Base-by-base conservation (phyloP, 2,329 filamentous ascomycete genomes). In the Penicillium nordicum region DNA sequence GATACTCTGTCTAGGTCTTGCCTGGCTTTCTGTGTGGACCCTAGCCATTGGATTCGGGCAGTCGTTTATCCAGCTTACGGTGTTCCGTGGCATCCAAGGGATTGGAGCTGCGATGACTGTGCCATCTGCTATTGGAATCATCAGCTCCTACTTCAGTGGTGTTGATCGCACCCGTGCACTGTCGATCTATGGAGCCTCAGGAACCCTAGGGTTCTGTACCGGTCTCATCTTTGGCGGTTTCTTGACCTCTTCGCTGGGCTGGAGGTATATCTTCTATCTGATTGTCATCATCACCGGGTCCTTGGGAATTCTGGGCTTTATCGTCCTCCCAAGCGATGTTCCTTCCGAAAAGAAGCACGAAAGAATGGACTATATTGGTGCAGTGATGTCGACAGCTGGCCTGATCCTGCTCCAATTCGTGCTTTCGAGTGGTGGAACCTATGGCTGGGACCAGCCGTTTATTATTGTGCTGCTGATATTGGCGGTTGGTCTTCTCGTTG, bases 41-140 rank as follows among this genome's bases (percentile, higher is more conserved):
- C 40, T 74, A 23, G 70, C 67, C 6, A 72, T 72, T 44, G 72
- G 73, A 11, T 74, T 79, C 40, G 72, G 76, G 0, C 68, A 70
- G 8, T 76, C 75, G 0, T 80, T 79, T 29, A 74, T 76, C 44
- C 63, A 69, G 46, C 63, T 71, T n/a, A 66, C 68, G 2, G 57
- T 71, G 6, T 71, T 71, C 32, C 74, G 79, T n/a, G 79, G 77
- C 0, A 65, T 80, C 0, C 77, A 80, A 44, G 79, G 79, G 1
- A 70, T 79, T 10, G 77, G 77, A 1, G 69, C 78, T 1, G 77
- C 78, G 6, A 73, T 80, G 72, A 78, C 77, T 3, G 69, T 80
- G 0, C 78, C 78, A 1, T 77, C 78, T 0, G 76, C 76, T 0
- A 78, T 80, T 44, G 73, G 77, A 1, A 74, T 81, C 23, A 78